Base-by-base conservation (phyloP, 108 stramenopile species). In the Aurantiochytrium sp. region DNA sequence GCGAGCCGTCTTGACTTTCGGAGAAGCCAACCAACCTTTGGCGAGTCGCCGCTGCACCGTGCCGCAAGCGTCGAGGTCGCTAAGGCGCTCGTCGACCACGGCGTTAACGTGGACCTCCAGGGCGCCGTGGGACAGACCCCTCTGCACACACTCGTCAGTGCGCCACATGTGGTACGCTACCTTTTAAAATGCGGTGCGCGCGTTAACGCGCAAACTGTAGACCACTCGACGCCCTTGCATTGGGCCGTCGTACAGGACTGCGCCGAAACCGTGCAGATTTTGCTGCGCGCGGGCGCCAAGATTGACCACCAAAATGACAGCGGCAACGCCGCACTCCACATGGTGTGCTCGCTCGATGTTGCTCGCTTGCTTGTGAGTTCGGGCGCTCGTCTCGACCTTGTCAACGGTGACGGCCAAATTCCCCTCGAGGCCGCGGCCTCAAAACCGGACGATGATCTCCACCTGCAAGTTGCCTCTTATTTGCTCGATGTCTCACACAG, bases 11-110 rank as follows among this genome's bases (percentile, higher is more conserved):
- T 83, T 16, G 73, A 83, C 73, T 83, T 45, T 16, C 44, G 73
- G 12, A 19, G 73, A 5, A 51, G 21, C 47, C 73, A 83, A 43
- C 73, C 73, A 16, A 83, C 73, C 47, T 83, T 83, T 83, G 73
- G 73, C 73, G 73, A 83, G 73, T 83, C 73, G 6, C 73, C 73
- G 44, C 73, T 83, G 19, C 73, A 83, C 73, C n/a, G 73, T 16
- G 73, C 73, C 6, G 44, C 12, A 14, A 83, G 18, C 18, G 73
- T 51, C n/a, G 73, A 51, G 73, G 49, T 51, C 23, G 73, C 73
- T 5, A 45, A 51, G 47, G 73, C 73, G 49, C 73, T 83, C 47
- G 23, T 83, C 18, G 19, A 83, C 47, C 73, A 51, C 49, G 73
- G 73, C 6, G 73, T 83, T 10, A 8, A 8, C 44, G 47, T 51